Percentiles rank a stretch among this genome's conserved stretches.
Evolutionary conservation across 352 stramenopile genomes (phyloP).

Genomic region (Phytophthora capsici): DNA sequence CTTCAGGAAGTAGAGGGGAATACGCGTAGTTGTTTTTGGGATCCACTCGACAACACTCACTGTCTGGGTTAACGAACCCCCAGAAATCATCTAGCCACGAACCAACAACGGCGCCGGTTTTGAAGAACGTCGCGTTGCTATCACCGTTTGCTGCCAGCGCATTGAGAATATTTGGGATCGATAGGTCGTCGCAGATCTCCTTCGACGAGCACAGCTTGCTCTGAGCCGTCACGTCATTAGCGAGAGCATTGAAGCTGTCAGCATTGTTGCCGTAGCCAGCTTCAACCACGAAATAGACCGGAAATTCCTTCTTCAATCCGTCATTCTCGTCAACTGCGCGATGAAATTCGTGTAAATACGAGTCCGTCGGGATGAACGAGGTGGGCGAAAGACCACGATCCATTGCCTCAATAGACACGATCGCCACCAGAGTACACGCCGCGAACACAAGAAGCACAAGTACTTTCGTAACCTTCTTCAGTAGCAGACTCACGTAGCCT

Average conservation of each 20-base stretch:
- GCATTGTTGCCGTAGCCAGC: conserved; percentile 61
- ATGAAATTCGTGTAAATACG: conserved; percentile 67
- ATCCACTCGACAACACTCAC: conserved; percentile 72
- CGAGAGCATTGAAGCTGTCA: conserved; percentile 32
- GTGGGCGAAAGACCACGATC: conserved; percentile 57
- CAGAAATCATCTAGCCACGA: conserved; percentile 86
- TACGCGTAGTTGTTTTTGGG: conserved; percentile 43
- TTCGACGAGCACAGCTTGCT: conserved; percentile 71
- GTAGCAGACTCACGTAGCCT: conserved; percentile 50
- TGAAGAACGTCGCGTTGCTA: conserved; percentile 56
- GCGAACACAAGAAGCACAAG: conserved; percentile 62
- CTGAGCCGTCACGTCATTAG: conserved; percentile 36
- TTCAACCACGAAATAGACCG: conserved; percentile 80
- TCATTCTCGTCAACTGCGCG: conserved; percentile 52
- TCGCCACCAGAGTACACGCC: conserved; percentile 51
- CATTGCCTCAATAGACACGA: conserved; percentile 58
- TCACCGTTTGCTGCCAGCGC: conserved; percentile 42
- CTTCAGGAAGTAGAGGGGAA: conserved; percentile 43
- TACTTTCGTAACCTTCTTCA: conserved; percentile 58
- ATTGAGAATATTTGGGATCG: conserved; percentile 67
- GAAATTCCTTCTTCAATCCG: conserved; percentile 47
- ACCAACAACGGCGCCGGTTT: conserved; percentile 44
- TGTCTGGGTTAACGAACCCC: conserved; percentile 63
- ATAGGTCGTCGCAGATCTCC: conserved; percentile 57
- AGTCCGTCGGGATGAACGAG: conserved; percentile 63